Conservation (phyloP, 352 stramenopile genomes). For the Phytophthora capsici region DNA sequence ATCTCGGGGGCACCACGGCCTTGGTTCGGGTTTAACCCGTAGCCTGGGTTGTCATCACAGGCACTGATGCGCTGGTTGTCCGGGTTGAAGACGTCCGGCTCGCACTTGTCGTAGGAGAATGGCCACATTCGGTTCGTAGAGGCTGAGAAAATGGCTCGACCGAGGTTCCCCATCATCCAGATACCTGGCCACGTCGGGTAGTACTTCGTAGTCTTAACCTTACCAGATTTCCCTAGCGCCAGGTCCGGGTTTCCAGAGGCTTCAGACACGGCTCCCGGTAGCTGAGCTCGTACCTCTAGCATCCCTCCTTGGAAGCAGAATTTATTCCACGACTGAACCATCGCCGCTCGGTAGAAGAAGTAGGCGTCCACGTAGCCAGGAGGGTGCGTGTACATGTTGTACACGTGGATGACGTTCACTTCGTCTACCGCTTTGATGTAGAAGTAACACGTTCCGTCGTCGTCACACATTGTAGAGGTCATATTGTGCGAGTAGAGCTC, state of each 20-base stretch:
- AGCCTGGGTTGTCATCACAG: constrained; percentile 92
- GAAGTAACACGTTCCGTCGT: constrained; percentile 54
- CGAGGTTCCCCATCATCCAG: constrained; percentile 95
- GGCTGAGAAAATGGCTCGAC: constrained; percentile 89
- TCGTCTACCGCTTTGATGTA: constrained; percentile 49
- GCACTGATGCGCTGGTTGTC: constrained; percentile 61
- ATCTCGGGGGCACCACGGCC: constrained; percentile 93
- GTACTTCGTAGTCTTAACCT: constrained; percentile 35
- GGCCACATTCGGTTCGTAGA: constrained; percentile 93
- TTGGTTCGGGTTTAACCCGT: constrained; percentile 82
- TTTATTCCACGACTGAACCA: constrained; percentile 94
- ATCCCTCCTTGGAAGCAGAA: constrained; percentile 94
- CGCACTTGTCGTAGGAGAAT: constrained; percentile 91
- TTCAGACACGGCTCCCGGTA: constrained; percentile 76
- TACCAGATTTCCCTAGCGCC: constrained; percentile 27
- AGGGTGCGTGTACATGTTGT: constrained; percentile 61
- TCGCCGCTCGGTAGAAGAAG: constrained; percentile 67
- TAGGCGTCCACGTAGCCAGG: constrained; percentile 33
- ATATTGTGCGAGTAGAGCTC: constrained; percentile 93
- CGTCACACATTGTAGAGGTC: constrained; percentile 48
- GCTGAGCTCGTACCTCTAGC: constrained; percentile 87
- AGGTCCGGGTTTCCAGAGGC: constrained; percentile 52
- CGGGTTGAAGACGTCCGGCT: constrained; percentile 48
- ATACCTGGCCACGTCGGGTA: constrained; percentile 90
- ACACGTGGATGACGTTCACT: constrained; percentile 51